phyloP scores from a whole-genome alignment of 805 yeast genomes.

The Monosporozyma yasuniensis region DNA sequence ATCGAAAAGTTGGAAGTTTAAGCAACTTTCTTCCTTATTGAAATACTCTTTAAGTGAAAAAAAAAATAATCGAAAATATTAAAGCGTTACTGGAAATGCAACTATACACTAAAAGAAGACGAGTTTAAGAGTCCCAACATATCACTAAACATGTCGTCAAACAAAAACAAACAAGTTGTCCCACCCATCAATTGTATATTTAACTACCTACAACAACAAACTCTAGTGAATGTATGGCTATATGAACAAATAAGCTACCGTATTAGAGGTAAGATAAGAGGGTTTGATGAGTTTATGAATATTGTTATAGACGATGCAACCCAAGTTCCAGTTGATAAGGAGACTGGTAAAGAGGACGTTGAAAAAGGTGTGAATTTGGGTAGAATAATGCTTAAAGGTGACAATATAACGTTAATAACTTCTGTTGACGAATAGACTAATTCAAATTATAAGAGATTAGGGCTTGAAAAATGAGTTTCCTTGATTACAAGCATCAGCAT shows the following conservation, averaged over 20 bases:
- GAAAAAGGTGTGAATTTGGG: slow-evolving; percentile 45
- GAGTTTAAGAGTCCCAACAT: not conserved
- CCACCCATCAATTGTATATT: slow-evolving; percentile 92
- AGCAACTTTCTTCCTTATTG: not conserved
- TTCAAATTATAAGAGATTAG: not conserved
- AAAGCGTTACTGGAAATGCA: not conserved
- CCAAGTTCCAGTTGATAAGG: slow-evolving; percentile 52
- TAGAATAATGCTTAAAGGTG: slow-evolving; percentile 80
- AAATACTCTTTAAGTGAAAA: not conserved
- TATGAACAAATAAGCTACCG: slow-evolving; percentile 73
- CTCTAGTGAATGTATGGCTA: slow-evolving; percentile 77
- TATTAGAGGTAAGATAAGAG: slow-evolving; percentile 76
- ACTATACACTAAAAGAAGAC: not conserved
- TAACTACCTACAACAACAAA: slow-evolving; percentile 74
- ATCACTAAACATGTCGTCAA: slow-evolving; percentile 14
- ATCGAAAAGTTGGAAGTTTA: too few species aligned
- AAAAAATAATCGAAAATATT: not conserved
- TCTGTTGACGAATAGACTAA: slow-evolving; percentile 11
- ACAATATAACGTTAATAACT: slow-evolving; percentile 73
- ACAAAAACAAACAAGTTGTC: slow-evolving; percentile 35
- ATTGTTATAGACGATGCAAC: slow-evolving; percentile 50
- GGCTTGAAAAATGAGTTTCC: not conserved
- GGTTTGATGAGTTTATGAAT: slow-evolving; percentile 98
- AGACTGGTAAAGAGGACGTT: slow-evolving; percentile 23
- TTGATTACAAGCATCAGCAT: not conserved